Evolutionary conservation across 108 stramenopile species (phyloP).

Genomic region (Pseudonitzschia pungens): DNA sequence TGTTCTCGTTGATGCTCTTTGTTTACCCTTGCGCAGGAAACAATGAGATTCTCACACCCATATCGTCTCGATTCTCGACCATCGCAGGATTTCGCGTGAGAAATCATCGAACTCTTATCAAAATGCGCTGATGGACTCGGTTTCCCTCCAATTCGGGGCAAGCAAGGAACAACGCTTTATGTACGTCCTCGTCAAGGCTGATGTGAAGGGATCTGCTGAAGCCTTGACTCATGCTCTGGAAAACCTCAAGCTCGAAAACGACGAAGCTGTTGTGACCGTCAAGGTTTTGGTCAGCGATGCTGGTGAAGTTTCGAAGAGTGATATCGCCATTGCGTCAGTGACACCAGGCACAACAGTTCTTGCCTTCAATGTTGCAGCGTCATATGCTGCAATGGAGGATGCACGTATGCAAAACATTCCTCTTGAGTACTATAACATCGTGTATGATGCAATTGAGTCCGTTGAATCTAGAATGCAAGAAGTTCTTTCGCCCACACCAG

Average conservation of each 20-base stretch:
- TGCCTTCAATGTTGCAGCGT: slow-evolving; percentile 91
- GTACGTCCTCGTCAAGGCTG: slow-evolving; percentile 93
- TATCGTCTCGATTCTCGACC: not conserved
- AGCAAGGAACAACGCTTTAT: slow-evolving; percentile 82
- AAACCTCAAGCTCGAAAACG: slow-evolving; percentile 87
- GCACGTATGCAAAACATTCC: slow-evolving; percentile 74
- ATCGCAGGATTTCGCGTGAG: slow-evolving; percentile 68
- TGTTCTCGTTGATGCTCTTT: not conserved
- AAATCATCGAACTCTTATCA: slow-evolving; percentile 69
- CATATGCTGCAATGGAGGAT: slow-evolving; percentile 87
- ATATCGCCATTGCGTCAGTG: slow-evolving; percentile 91
- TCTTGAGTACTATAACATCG: slow-evolving; percentile 91
- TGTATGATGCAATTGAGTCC: slow-evolving; percentile 95
- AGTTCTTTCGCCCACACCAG: slow-evolving; percentile 90
- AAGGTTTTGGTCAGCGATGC: slow-evolving; percentile 90
- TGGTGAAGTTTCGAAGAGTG: slow-evolving; percentile 91
- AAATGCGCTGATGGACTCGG: slow-evolving; percentile 79
- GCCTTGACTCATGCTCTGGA: slow-evolving; percentile 86
- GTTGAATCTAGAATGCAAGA: slow-evolving; percentile 90
- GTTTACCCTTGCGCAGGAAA: no score
- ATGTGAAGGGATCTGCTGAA: slow-evolving; percentile 93
- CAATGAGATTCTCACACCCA: not conserved
- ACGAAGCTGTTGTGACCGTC: slow-evolving; percentile 79
- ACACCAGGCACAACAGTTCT: slow-evolving; percentile 86
- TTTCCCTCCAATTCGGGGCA: slow-evolving; percentile 67